Evolutionary conservation across 352 stramenopile genomes (phyloP).

Genomic region (Globisporangium spinosum): DNA sequence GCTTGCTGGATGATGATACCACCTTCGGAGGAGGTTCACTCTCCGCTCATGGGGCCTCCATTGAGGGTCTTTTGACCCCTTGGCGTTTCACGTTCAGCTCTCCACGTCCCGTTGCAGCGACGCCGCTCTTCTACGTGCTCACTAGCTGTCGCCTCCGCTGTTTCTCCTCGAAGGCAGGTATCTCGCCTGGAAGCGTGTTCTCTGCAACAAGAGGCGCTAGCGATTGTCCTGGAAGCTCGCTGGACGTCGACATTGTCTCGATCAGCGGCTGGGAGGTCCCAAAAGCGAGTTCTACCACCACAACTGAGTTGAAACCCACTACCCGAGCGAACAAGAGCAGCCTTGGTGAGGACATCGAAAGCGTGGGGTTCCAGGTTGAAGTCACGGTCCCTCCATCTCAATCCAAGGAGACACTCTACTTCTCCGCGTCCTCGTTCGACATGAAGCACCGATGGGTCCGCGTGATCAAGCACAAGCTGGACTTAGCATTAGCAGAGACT

Average conservation of each 20-base stretch:
- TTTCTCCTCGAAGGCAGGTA: conserved; percentile 24
- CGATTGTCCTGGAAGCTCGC: not conserved
- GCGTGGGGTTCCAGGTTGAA: conserved; percentile 39
- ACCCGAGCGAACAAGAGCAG: not conserved
- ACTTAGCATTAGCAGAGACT: conserved; percentile 58
- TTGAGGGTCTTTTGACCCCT: conserved; percentile 50
- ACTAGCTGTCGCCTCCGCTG: conserved; percentile 27
- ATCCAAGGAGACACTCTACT: conserved; percentile 22
- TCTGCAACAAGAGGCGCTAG: not conserved
- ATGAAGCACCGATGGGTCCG: conserved; percentile 52
- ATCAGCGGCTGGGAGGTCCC: conserved; percentile 45
- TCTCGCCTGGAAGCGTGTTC: not conserved
- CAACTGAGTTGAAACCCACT: not conserved
- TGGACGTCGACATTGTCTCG: conserved; percentile 37
- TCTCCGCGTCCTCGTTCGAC: conserved; percentile 33
- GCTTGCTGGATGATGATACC: not conserved
- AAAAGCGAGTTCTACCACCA: not conserved
- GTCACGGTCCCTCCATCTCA: conserved; percentile 12
- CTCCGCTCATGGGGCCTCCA: conserved; percentile 28
- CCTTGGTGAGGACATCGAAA: conserved; percentile 22
- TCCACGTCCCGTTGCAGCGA: not conserved
- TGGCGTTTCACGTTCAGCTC: conserved; percentile 26
- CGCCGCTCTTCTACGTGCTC: conserved; percentile 36
- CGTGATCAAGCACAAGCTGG: conserved; percentile 50
- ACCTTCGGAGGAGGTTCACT: conserved; percentile 9